These are phyloP conservation scores for Coemansia sp. DNA, from an alignment of 192 early-diverging fungal genomes.

Conservation along the genomic window DNA sequence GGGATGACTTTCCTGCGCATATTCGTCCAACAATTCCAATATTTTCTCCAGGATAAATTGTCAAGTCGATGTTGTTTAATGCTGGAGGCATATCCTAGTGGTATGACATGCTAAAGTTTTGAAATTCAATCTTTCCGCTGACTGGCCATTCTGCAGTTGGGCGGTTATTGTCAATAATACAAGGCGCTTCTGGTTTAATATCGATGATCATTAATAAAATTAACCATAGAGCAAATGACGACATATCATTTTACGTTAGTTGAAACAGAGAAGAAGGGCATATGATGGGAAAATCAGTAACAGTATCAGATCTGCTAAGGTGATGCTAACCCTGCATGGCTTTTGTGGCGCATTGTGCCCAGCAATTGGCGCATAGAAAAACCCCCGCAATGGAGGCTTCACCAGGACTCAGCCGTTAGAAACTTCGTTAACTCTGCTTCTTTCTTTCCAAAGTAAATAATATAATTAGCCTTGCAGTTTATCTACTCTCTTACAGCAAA, in stretches of 20 bases:
- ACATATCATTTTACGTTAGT: too few species aligned
- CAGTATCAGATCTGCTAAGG: too few species aligned
- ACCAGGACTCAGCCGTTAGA: too few species aligned
- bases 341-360: too few species aligned
- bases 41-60: conserved; percentile 58
- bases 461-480: neutral
- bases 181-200: conserved; percentile 13
- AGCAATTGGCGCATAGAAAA: too few species aligned
- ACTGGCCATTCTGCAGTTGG: conserved; percentile 24
- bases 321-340: too few species aligned
- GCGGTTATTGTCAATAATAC: conserved; percentile 2
- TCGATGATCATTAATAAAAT: too few species aligned
- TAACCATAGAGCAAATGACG: too few species aligned
- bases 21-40: conserved; percentile 59
- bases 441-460: neutral
- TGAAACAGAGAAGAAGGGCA: too few species aligned
- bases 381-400: too few species aligned
- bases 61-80: conserved; percentile 45
- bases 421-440: too few species aligned
- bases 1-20: conserved; percentile 65
- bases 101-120: conserved; percentile 28
- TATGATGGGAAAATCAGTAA: too few species aligned
- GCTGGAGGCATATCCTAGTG: conserved; percentile 16
- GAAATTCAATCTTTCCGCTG: conserved; percentile 28
- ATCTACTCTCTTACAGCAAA: neutral